Conservation (phyloP, 1,284 basidiomycete genomes). For the Abortiporus biennis region DNA sequence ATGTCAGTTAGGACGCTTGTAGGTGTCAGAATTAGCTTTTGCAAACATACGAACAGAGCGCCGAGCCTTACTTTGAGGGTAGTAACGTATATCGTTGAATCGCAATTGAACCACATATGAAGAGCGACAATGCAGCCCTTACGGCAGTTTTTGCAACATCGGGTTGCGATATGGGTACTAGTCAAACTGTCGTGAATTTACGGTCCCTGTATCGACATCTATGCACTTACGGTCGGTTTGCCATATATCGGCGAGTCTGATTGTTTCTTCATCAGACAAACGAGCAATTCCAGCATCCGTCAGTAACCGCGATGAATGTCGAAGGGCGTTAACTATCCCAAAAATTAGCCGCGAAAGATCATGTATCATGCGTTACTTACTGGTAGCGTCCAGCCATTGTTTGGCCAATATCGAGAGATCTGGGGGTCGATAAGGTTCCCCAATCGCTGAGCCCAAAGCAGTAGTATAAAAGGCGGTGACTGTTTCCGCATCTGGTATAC, state of each 20-base stretch:
- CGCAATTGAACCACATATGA: conserved; percentile 81
- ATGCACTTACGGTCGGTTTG: conserved; percentile 53
- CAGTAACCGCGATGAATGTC: conserved; percentile 67
- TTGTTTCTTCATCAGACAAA: conserved; percentile 63
- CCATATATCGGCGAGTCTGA: conserved; percentile 59
- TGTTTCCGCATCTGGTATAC: conserved; percentile 59
- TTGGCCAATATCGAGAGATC: conserved; percentile 67
- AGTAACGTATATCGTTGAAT: conserved; percentile 77
- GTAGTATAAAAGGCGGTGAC: conserved; percentile 76
- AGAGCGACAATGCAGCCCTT: conserved; percentile 62
- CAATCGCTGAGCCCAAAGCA: conserved; percentile 55
- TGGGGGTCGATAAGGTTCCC: conserved; percentile 54
- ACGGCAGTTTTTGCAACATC: conserved; percentile 47
- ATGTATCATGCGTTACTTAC: conserved; percentile 36
- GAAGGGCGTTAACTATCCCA: conserved; percentile 28
- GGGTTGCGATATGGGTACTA: conserved; percentile 70
- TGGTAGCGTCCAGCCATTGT: conserved; percentile 69
- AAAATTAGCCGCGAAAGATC: neutral
- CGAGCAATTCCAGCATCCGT: conserved; percentile 70
- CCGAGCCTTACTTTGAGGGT: conserved; percentile 50
- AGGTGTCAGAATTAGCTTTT: neutral
- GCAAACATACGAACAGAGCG: conserved; percentile 1
- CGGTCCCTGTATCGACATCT: too few relatives aligned
- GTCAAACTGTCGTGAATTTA: neutral
- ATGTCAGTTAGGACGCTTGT: conserved; percentile 76